Percentiles rank a stretch among this genome's conserved stretches.
phyloP scores from a whole-genome alignment of 2,329 filamentous ascomycete species.

The Leptographium wingfieldii region DNA sequence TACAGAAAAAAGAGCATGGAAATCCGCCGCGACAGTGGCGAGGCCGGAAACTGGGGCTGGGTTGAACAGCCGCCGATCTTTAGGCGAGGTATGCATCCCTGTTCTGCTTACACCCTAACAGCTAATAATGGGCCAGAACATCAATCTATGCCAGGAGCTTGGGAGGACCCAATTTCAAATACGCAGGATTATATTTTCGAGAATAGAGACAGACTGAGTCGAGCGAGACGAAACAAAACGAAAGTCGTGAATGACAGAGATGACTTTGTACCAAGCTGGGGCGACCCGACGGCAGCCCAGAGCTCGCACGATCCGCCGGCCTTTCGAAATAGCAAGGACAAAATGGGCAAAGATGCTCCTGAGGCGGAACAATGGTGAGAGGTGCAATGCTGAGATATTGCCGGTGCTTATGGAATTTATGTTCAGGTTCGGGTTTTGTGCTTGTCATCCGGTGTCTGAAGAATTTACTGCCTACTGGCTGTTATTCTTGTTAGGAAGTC shows the following conservation, averaged over 20 bases:
- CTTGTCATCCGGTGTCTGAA: neutral
- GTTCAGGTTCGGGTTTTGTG: neutral
- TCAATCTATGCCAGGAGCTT: constrained; percentile 5
- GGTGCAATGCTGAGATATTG: neutral
- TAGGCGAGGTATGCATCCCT: neutral
- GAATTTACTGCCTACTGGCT: neutral
- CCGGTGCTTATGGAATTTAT: neutral
- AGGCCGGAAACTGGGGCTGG: neutral
- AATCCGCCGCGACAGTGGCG: neutral
- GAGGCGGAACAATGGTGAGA: neutral
- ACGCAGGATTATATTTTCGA: neutral
- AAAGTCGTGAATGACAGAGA: neutral
- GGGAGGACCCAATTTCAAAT: neutral
- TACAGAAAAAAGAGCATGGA: neutral
- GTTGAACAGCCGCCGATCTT: neutral
- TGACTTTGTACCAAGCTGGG: constrained; percentile 5
- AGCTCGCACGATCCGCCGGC: constrained; percentile 9
- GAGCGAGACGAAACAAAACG: neutral
- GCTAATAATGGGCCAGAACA: neutral
- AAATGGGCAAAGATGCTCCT: neutral
- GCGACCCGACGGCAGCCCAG: constrained; percentile 9
- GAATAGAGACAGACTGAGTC: neutral
- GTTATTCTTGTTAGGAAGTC: neutral
- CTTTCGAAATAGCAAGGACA: neutral
- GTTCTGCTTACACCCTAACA: neutral